Conservation (phyloP, 1,139 yeast species). For the Lodderomyces theae region DNA sequence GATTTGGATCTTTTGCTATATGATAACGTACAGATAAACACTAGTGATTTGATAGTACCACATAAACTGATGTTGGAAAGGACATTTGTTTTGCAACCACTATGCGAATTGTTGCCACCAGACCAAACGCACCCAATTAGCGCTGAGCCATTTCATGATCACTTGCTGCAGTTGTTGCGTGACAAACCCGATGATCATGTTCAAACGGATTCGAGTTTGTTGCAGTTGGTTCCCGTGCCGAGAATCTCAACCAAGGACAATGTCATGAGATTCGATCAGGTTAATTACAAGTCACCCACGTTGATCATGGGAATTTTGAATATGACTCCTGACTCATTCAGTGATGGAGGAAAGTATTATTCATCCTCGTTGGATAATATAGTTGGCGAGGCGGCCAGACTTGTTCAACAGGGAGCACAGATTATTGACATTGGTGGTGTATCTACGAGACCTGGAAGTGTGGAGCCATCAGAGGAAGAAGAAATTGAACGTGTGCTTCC, state of each 20-base stretch:
- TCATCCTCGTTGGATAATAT: slow-evolving; percentile 26
- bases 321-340: slow-evolving; percentile 91
- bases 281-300: slow-evolving; percentile 37
- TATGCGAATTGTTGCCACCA: slow-evolving; percentile 74
- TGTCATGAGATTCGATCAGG: slow-evolving; percentile 39
- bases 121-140: slow-evolving; percentile 73
- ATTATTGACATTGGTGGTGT: slow-evolving; percentile 93
- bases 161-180: slow-evolving; percentile 55
- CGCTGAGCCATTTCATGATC: slow-evolving; percentile 73
- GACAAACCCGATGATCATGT: slow-evolving; percentile 34
- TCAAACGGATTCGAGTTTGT: slow-evolving; percentile 48
- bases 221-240: slow-evolving; percentile 46
- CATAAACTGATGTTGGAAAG: slow-evolving; percentile 88
- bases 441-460: slow-evolving; percentile 82
- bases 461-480: slow-evolving; percentile 55
- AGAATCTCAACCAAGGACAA: slow-evolving; percentile 19
- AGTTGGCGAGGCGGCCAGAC: slow-evolving; percentile 37
- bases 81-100: slow-evolving; percentile 84
- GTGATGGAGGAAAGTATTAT: slow-evolving; percentile 72
- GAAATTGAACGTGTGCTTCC: slow-evolving; percentile 70
- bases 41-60: slow-evolving; percentile 66
- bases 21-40: slow-evolving; percentile 56
- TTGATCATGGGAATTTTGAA: slow-evolving; percentile 83
- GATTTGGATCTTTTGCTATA: slow-evolving; percentile 84
- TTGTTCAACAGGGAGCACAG: slow-evolving; percentile 56